These are phyloP conservation scores for Leishmania martiniquensis DNA, from an alignment of 208 protist species.

Conservation along the genomic window DNA sequence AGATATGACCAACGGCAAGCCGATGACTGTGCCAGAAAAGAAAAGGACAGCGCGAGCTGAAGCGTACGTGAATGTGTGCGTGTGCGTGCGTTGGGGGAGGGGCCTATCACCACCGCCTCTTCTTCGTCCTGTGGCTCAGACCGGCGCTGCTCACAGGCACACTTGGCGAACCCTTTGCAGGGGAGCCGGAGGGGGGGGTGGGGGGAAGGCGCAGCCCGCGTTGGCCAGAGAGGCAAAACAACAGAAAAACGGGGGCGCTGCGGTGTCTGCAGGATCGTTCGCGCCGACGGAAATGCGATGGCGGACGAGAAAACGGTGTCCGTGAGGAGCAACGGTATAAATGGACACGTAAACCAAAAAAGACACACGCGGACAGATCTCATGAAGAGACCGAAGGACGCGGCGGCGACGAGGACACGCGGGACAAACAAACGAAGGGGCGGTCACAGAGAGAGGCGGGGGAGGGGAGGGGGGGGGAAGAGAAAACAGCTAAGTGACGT, in stretches of 20 bases:
- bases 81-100: too few species aligned
- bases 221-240: background rate
- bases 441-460: background rate
- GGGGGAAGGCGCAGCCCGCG: background rate
- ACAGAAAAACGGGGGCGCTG: too few species aligned
- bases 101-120: background rate
- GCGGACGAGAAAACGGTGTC: background rate
- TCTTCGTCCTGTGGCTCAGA: background rate
- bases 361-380: background rate
- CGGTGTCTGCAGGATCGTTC: background rate
- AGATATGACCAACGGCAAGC: background rate
- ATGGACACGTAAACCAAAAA: background rate
- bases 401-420: background rate
- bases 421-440: background rate
- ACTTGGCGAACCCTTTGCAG: background rate
- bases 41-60: background rate
- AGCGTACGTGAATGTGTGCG: too few species aligned
- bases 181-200: background rate
- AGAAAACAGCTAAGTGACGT: background rate
- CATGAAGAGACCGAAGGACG: background rate
- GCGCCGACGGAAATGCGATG: background rate
- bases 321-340: background rate
- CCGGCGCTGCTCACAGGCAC: background rate
- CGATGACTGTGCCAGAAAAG: background rate
- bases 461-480: background rate